Evolutionary conservation across 2,329 filamentous ascomycete species (phyloP).

Genomic region (Neopestalotiopsis sp.): DNA sequence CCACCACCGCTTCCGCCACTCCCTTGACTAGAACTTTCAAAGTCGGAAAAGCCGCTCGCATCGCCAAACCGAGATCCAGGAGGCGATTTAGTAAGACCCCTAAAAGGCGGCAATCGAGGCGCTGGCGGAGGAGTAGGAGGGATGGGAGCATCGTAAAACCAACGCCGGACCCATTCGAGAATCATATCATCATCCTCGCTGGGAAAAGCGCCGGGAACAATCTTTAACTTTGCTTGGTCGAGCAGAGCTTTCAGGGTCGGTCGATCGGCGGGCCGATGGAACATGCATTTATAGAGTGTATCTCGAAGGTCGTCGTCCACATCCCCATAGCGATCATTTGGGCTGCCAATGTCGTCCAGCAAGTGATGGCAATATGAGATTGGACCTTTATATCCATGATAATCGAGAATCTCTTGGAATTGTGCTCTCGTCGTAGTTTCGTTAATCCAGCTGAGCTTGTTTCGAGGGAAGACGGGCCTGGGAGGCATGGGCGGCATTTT

Average conservation of each 20-base stretch:
- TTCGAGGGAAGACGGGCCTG: neutral
- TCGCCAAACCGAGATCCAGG: too few relatives aligned
- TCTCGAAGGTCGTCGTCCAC: neutral
- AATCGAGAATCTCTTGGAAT: neutral
- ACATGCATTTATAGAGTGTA: neutral
- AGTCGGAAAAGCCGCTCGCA: too few relatives aligned
- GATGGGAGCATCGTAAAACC: neutral
- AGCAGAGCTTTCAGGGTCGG: neutral
- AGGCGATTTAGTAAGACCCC: too few relatives aligned
- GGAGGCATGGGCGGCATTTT: neutral
- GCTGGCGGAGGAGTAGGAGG: neutral
- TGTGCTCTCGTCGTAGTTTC: neutral
- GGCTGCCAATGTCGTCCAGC: neutral
- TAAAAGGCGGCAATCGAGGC: too few relatives aligned
- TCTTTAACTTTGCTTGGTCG: neutral
- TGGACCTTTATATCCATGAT: neutral
- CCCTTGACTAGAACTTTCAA: too few relatives aligned
- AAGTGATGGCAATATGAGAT: neutral
- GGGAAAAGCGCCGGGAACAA: neutral
- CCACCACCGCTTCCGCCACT: neutral
- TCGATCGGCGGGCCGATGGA: neutral
- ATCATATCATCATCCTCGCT: neutral
- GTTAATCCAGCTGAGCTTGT: neutral
- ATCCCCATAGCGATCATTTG: neutral
- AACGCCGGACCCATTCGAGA: neutral